Percentiles rank a stretch among this genome's conserved stretches.
Evolutionary conservation across 108 stramenopile species (phyloP).

Genomic region (Nannochloropsis gaditana): DNA sequence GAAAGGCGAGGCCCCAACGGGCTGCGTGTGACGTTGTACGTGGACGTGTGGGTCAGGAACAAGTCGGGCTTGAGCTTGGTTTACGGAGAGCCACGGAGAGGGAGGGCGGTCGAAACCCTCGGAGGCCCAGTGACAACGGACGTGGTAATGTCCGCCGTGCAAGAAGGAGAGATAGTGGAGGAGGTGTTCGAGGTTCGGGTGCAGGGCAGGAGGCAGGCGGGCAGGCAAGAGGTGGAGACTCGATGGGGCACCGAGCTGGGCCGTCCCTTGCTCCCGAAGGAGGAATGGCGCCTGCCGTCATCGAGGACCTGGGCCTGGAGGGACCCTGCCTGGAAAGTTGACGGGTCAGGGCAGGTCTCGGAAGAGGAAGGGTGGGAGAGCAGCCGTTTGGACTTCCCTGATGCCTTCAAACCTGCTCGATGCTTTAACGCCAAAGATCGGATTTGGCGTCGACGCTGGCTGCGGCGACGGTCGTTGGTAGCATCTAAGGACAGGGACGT

Average conservation of each 20-base stretch:
- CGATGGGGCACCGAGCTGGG: slow-evolving; percentile 38
- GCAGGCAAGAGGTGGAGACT: slow-evolving; percentile 12
- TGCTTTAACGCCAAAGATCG: slow-evolving; percentile 29
- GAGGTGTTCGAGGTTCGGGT: slow-evolving; percentile 48
- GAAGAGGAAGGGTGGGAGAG: slow-evolving; percentile 40
- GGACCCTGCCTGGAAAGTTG: slow-evolving; percentile 32
- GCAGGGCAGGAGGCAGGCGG: background rate
- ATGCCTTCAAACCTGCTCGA: slow-evolving; percentile 24
- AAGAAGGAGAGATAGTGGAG: slow-evolving; percentile 31
- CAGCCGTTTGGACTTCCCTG: slow-evolving; percentile 25
- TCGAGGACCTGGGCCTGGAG: slow-evolving; percentile 34
- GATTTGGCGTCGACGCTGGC: slow-evolving; percentile 41
- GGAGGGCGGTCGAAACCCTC: background rate
- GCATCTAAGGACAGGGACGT: background rate
- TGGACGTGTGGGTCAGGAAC: slow-evolving; percentile 47
- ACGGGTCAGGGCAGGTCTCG: slow-evolving; percentile 32
- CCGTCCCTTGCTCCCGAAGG: slow-evolving; percentile 21
- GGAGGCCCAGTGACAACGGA: background rate
- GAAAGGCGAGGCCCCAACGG: slow-evolving; percentile 24
- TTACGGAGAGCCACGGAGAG: background rate
- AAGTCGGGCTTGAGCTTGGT: background rate
- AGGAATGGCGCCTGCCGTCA: slow-evolving; percentile 32
- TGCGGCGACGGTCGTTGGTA: slow-evolving; percentile 24
- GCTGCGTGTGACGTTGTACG: slow-evolving; percentile 28
- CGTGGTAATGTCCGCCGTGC: slow-evolving; percentile 26